Evolutionary conservation across 805 yeast genomes (phyloP).

Genomic region (Blastobotrys parvus): DNA sequence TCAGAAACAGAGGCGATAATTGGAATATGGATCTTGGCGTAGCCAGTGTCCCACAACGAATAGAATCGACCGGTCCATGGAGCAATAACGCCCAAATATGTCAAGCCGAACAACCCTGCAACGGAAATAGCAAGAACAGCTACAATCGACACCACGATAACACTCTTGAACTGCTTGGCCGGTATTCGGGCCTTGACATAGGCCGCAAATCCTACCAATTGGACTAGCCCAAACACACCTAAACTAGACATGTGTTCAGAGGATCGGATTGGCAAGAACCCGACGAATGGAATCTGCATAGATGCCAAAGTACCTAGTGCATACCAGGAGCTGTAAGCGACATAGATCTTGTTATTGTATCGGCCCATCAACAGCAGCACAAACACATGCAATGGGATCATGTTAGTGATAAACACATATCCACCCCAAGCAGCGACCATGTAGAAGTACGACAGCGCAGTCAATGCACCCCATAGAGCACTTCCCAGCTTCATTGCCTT

Average conservation of each 20-base stretch:
- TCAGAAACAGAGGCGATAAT: constrained; percentile 98
- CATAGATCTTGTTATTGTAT: constrained; percentile 70
- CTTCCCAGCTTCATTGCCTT: constrained; percentile 89
- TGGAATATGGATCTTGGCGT: constrained; percentile 97
- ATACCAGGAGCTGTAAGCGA: constrained; percentile 95
- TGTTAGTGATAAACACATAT: constrained; percentile 94
- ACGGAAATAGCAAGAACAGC: constrained; percentile 56
- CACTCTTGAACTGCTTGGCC: constrained; percentile 54
- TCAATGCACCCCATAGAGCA: constrained; percentile 68
- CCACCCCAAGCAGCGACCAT: constrained; percentile 99
- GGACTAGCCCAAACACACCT: constrained; percentile 93
- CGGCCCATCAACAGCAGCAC: constrained; percentile 91
- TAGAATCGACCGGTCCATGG: constrained; percentile 99
- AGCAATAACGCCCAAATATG: constrained; percentile 88
- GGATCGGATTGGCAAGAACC: constrained; percentile 92
- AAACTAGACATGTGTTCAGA: constrained; percentile 98
- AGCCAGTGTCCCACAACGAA: constrained; percentile 95
- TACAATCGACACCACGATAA: constrained; percentile 43
- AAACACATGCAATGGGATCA: constrained; percentile 92
- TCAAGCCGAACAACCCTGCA: constrained; percentile 64
- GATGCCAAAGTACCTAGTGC: constrained; percentile 95
- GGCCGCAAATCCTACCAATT: constrained; percentile 78
- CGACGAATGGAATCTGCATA: constrained; percentile 99
- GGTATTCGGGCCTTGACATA: constrained; percentile 71
- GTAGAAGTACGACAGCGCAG: constrained; percentile 88